phyloP scores from a whole-genome alignment of 768 basidiomycete species.

The Rhizopogon roseolus region DNA sequence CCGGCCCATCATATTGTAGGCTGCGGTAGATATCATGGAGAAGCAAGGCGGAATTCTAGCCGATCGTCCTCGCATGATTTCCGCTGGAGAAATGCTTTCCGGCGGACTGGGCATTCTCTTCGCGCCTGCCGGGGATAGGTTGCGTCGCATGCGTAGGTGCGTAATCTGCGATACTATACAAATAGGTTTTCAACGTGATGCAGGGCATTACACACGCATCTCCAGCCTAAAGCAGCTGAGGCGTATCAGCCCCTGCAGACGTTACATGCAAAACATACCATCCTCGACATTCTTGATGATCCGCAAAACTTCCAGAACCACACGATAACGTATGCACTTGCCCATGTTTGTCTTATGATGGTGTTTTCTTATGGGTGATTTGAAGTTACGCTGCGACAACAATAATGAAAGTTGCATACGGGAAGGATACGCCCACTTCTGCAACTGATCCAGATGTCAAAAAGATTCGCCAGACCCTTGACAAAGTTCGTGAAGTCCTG shows the following conservation, averaged over 20 bases:
- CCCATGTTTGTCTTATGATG: neutral
- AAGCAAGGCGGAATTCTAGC: slow-evolving; percentile 43
- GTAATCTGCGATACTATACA: too few species aligned
- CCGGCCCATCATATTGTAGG: slow-evolving; percentile 26
- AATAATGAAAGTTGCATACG: slow-evolving; percentile 8
- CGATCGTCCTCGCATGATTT: slow-evolving; percentile 45
- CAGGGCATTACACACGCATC: too few species aligned
- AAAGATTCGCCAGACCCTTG: slow-evolving; percentile 13
- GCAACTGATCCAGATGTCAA: slow-evolving; percentile 4
- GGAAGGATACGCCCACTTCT: slow-evolving; percentile 4
- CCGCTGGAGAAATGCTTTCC: slow-evolving; percentile 43
- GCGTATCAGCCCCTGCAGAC: too few species aligned
- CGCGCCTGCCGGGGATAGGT: slow-evolving; percentile 42
- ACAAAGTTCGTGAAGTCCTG: slow-evolving; percentile 18
- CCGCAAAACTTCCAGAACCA: slow-evolving; percentile 22
- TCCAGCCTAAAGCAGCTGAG: too few species aligned
- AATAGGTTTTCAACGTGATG: too few species aligned
- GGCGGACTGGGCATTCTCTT: slow-evolving; percentile 52
- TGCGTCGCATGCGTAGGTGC: slow-evolving; percentile 49
- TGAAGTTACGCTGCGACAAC: slow-evolving; percentile 6
- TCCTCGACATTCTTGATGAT: slow-evolving; percentile 12
- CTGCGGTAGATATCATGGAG: slow-evolving; percentile 54
- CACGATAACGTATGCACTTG: slow-evolving; percentile 22
- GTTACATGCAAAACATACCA: slow-evolving; percentile 15
- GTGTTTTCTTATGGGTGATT: neutral